Base-by-base conservation (phyloP, 2,329 filamentous ascomycete species). In the Sporothrix humicola region DNA sequence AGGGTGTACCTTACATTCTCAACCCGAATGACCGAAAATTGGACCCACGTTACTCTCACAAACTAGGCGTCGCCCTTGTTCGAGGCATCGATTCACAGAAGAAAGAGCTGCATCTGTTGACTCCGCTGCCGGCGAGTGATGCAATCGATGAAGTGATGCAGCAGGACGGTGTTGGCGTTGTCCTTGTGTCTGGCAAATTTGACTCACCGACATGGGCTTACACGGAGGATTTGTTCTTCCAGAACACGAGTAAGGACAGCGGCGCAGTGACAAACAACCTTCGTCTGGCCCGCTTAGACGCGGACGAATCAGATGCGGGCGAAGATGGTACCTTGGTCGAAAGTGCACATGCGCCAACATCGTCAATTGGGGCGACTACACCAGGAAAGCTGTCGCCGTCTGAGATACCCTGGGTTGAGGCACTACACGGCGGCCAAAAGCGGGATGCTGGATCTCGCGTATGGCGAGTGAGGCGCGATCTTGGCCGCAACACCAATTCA, bases 161-260 rank as follows among this genome's bases (percentile, higher is more conserved):
- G 7, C 71, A 77, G 13, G 76, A 80, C 42, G 86, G 85, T 0
- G 82, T 84, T 46, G 82, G 85, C 17, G 82, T 93, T 17, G 87
- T 93, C 2, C 83, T 94, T 3, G 86, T 93, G 0, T 87, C 90
- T 72, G 92, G 92, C 2, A 90, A 88, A 76, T 88, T 92, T 72
- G 92, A 93, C 77, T 82, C 87, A 1, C 90, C 91, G 0, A 89
- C 85, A 2, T 93, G 91, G 91, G 89, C 90, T 1, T 92, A 92
- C 75, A 88, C 88, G 0, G 91, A 93, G 78, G 88, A 91, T 50
- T 76, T 90, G 17, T 86, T 89, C 76, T 77, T 59, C 17, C 63
- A 61, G 26, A 23, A 15, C 20, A 2, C 20, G 8, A 44, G 23
- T 2, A 71, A 48, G 17, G 72, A 58, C 10, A 26, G 4, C 23